Base-by-base conservation (phyloP, 2,329 filamentous ascomycete genomes). In the Nemania abortiva region DNA sequence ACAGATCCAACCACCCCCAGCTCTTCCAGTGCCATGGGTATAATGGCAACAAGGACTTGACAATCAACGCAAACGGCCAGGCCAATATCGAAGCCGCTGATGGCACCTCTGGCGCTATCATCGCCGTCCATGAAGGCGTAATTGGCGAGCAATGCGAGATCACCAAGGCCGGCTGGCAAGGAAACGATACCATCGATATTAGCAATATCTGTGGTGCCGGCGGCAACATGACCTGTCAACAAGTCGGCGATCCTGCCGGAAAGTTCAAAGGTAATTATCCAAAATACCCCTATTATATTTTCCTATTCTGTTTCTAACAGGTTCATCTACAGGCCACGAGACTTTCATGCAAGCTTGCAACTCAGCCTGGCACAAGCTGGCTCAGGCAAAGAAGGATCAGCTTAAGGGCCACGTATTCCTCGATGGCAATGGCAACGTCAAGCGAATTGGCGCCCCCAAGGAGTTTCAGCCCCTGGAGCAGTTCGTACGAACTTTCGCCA, bases 141-240 rank as follows among this genome's bases (percentile, higher is more conserved):
- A 79, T 81, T 59, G 78, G 80, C 49, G 81, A 82, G 68, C 80
- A 82, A 73, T 81, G 79, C 24, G 81, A 82, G 70, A 79, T 82
- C 61, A 82, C 79, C 61, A 82, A 81, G 68, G 70, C 74, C 54
- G 81, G 81, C 22, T 81, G 62, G 52, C 58, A 64, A 53, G 74
- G 74, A 1, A 75, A 75, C 45, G 74, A 76, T 54, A 72, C 70
- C 29, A 74, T 76, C 49, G 74, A 76, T 34, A 76, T 76, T 31
- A 86, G 74, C 60, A 76, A 76, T 71, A 82, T 82, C 59, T 74
- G 78, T 53, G 80, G 80, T 20, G 80, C 80, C 3, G 80, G 81
- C n/a, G 81, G 80, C 6, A 82, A 82, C 69, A 74, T 82, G 74
- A 81, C 78, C 6, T 77, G 81, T 62, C 78, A 81, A 71, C 81